A percentile compares a stretch with the other conserved stretches of the same genome.
Conservation (phyloP, 805 yeast species). For the Pichia insulana region DNA sequence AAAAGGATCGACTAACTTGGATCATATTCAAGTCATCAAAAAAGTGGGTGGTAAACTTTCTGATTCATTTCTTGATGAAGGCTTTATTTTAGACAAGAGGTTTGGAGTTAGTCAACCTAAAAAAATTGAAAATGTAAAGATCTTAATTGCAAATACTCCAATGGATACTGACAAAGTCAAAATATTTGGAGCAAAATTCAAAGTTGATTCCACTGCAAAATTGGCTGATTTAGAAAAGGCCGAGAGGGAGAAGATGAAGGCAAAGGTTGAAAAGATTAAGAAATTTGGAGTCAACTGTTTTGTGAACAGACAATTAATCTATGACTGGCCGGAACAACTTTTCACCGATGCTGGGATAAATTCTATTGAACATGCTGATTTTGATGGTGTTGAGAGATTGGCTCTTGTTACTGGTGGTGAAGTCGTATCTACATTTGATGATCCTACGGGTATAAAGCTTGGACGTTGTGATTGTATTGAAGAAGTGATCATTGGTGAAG, state of each 20-base stretch:
- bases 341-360: conserved; percentile 82
- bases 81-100: conserved; percentile 82
- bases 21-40: conserved; percentile 87
- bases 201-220: conserved; percentile 90
- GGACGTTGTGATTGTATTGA: conserved; percentile 88
- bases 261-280: conserved; percentile 80
- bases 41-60: conserved; percentile 87
- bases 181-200: conserved; percentile 94
- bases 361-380: conserved; percentile 96
- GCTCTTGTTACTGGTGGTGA: conserved; percentile 98
- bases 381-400: conserved; percentile 93
- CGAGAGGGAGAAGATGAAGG: conserved; percentile 87
- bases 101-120: conserved; percentile 95
- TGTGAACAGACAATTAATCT: conserved; percentile 92
- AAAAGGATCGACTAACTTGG: conserved; percentile 79
- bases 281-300: conserved; percentile 76
- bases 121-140: conserved; percentile 69
- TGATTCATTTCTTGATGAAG: conserved; percentile 93
- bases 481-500: conserved; percentile 91
- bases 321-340: conserved; percentile 96
- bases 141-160: conserved; percentile 90
- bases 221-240: conserved; percentile 56
- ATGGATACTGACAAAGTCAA: conserved; percentile 97
- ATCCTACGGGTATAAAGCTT: conserved; percentile 75
- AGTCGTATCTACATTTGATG: conserved; percentile 92